Evolutionary conservation across 805 yeast species (phyloP), one percentile per base, ranked within the genome.

Genomic region (Sugiyamaella chiloensis): DNA sequence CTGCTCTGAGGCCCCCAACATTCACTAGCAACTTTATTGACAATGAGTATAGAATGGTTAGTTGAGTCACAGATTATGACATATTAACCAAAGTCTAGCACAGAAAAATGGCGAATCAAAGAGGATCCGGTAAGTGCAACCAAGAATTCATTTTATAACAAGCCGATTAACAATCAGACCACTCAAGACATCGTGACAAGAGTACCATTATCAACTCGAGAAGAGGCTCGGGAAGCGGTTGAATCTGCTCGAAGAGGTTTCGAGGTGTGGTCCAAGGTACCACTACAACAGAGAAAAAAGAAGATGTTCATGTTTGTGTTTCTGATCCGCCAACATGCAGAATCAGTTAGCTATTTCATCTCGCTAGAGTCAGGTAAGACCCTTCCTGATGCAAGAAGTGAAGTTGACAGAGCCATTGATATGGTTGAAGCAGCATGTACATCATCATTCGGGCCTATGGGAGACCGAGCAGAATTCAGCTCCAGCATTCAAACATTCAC

Each of bases 221-320:
- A 34, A 16, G 37, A 34, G 37, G 37, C 37, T 16, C 14, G 20
- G 6, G 20, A 14, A 9, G 37, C 37, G 9, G 37, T 34, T 12
- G 21, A 34, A 19, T 34, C 37, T 4, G 37, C 37, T 34, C 14
- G 11, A 16, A 21, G 19, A 7, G 37, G 37, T 5, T 34, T 34
- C 37, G 19, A 34, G 7, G 37, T 34, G 20, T 34, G 37, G 37
- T 34, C 37, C 5, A 34, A 34, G 19, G 37, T 34, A 12, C 37
- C 37, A 34, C 37, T 34, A 19, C 37, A 34, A 16, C 37, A 34
- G 37, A 19, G 37, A 19, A 34, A 34, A 34, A 34, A 34, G 37
- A 34, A 34, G 21, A 34, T 34, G 37, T 34, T 34, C 37, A 34
- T 16, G 37, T 16, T 34, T 12, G 37, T 34, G 21, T 34, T 34